Percentiles rank a stretch among this genome's conserved stretches.
These are phyloP conservation scores for Aspergillus olivimuriae DNA, from an alignment of 495 filamentous ascomycete genomes.

Conservation along the genomic window DNA sequence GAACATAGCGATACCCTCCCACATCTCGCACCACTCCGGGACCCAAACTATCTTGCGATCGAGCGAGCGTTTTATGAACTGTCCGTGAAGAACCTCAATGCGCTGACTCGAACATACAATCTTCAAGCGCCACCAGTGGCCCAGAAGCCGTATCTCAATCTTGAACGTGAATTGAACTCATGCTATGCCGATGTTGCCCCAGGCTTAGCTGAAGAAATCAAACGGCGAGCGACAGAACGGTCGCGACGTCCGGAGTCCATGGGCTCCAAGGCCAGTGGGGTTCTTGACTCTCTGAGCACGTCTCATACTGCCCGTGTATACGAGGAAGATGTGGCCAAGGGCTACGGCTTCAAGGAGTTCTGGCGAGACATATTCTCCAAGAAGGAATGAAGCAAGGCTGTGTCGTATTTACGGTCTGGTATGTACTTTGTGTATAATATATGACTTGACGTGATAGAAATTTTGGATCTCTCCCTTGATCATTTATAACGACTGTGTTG, in stretches of 20 bases:
- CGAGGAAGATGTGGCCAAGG: constrained; percentile 60
- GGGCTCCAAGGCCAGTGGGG: constrained; percentile 31
- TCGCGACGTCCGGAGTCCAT: constrained; percentile 28
- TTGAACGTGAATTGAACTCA: constrained; percentile 72
- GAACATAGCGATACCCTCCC: constrained; percentile 21
- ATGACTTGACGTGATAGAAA: background rate
- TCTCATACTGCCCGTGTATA: constrained; percentile 52
- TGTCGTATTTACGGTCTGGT: background rate
- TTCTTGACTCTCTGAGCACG: constrained; percentile 48
- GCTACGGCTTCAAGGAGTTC: constrained; percentile 81
- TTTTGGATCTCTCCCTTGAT: background rate
- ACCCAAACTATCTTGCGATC: constrained; percentile 49
- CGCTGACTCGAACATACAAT: constrained; percentile 81
- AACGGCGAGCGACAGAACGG: constrained; percentile 55
- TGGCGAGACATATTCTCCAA: constrained; percentile 74
- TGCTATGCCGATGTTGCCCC: constrained; percentile 88
- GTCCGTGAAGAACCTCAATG: constrained; percentile 72
- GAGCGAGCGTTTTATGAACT: constrained; percentile 75
- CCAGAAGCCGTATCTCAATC: constrained; percentile 85
- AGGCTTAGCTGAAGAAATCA: constrained; percentile 61
- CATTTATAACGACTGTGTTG: too few species aligned
- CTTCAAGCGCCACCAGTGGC: constrained; percentile 87
- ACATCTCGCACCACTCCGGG: constrained; percentile 35
- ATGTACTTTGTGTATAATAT: constrained; percentile 4
- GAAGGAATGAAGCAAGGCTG: constrained; percentile 6